These are phyloP conservation scores for Pestalotiopsis sp. DNA, from an alignment of 2,329 filamentous ascomycete genomes.

Conservation along the genomic window DNA sequence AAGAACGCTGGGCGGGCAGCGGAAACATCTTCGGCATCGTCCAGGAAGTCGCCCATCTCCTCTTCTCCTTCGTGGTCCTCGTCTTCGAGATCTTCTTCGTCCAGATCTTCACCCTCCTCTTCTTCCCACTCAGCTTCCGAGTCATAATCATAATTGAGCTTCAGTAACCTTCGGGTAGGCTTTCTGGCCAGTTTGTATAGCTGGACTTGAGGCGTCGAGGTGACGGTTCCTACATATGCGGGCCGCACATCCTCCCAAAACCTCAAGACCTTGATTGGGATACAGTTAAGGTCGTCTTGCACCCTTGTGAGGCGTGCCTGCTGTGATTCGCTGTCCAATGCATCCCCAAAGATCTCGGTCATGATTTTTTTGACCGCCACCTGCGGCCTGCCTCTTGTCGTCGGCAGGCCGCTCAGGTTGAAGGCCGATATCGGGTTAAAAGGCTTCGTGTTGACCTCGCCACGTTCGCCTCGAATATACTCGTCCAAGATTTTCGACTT, in stretches of 20 bases:
- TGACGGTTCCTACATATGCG: conserved; percentile 73
- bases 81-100: conserved; percentile 66
- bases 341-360: conserved; percentile 48
- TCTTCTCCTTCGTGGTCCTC: conserved; percentile 70
- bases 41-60: conserved; percentile 87
- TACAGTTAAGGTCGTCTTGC: conserved; percentile 36
- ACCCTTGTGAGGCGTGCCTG: conserved; percentile 35
- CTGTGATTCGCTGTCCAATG: conserved; percentile 39
- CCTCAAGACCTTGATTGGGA: conserved; percentile 64
- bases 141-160: conserved; percentile 78
- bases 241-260: conserved; percentile 68
- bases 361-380: conserved; percentile 63
- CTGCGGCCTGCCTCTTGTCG: conserved; percentile 46
- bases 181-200: conserved; percentile 53
- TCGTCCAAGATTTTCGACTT: conserved; percentile 55
- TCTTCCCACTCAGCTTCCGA: conserved; percentile 85
- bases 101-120: conserved; percentile 60
- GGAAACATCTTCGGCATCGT: conserved; percentile 72
- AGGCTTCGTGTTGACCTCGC: conserved; percentile 38
- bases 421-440: conserved; percentile 50
- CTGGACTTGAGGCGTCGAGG: conserved; percentile 53
- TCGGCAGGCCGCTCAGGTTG: conserved; percentile 38
- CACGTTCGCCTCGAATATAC: conserved; percentile 47
- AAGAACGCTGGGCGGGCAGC: conserved; percentile 39
- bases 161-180: conserved; percentile 54